These are phyloP conservation scores for Wickerhamiella lipophila DNA, from an alignment of 805 yeast genomes.

Conservation along the genomic window DNA sequence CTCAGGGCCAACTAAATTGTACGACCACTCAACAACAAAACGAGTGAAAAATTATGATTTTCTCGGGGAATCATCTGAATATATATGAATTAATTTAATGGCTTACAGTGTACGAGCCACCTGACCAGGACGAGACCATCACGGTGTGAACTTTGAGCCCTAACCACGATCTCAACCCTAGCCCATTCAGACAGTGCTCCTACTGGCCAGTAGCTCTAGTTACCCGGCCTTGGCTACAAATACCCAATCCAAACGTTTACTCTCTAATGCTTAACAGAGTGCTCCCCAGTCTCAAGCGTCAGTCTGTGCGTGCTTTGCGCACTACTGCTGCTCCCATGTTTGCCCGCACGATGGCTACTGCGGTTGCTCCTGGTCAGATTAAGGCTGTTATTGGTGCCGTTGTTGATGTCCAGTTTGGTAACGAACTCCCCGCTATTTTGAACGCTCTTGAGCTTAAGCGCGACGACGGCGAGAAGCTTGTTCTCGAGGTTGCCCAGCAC, in stretches of 20 bases:
- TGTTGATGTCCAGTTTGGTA: slow-evolving; percentile 85
- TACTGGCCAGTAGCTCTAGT: background rate
- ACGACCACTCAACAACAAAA: no score
- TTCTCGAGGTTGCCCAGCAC: slow-evolving; percentile 98
- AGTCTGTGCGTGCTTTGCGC: slow-evolving; percentile 21
- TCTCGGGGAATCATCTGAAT: background rate
- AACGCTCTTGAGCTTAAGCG: slow-evolving; percentile 88
- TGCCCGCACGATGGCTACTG: slow-evolving; percentile 22
- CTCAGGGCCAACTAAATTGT: no score
- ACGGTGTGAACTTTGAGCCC: slow-evolving; percentile 1
- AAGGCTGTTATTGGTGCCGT: slow-evolving; percentile 27
- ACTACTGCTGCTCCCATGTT: slow-evolving; percentile 17
- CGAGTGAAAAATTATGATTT: background rate
- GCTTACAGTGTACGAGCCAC: no score
- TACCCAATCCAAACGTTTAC: slow-evolving; percentile 9
- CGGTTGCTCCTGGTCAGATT: slow-evolving; percentile 18
- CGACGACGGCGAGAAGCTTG: slow-evolving; percentile 60
- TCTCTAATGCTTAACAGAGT: slow-evolving; percentile 23
- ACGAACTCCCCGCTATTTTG: slow-evolving; percentile 91
- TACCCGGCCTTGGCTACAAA: slow-evolving; percentile 12
- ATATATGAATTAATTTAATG: background rate
- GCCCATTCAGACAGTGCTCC: background rate
- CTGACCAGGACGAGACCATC: no score
- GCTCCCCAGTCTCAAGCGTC: slow-evolving; percentile 25
- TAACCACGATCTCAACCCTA: slow-evolving; percentile 10